phyloP scores from a whole-genome alignment of 2,329 filamentous ascomycete genomes.

The Aspergillus sp. region DNA sequence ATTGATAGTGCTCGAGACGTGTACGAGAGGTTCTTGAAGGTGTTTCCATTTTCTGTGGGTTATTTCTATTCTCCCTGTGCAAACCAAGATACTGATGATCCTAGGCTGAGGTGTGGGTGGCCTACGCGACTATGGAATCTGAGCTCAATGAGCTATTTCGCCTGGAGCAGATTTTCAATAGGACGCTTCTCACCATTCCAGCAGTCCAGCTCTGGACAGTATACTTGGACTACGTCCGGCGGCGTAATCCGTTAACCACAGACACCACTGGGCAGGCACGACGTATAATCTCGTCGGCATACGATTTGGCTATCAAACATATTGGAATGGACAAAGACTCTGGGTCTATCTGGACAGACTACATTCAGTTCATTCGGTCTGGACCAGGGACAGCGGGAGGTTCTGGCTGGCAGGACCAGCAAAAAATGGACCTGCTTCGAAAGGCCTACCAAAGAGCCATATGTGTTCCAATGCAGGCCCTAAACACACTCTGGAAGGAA shows the following conservation, averaged over 20 bases:
- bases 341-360: constrained; percentile 89
- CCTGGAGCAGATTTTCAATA: constrained; percentile 82
- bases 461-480: constrained; percentile 79
- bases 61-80: constrained; percentile 2
- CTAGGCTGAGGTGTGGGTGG: constrained; percentile 89
- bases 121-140: constrained; percentile 87
- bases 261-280: constrained; percentile 78
- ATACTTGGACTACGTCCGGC: constrained; percentile 93
- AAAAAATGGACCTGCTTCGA: constrained; percentile 93
- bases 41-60: constrained; percentile 91
- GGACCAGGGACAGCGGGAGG: constrained; percentile 86
- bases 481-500: constrained; percentile 91
- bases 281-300: constrained; percentile 79
- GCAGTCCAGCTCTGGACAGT: constrained; percentile 89
- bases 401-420: constrained; percentile 90
- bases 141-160: constrained; percentile 79
- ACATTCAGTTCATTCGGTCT: constrained; percentile 88
- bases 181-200: constrained; percentile 76
- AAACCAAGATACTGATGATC: constrained; percentile 38
- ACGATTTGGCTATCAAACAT: constrained; percentile 87
- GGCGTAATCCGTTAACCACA: constrained; percentile 82
- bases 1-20: constrained; percentile 77
- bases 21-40: constrained; percentile 83
- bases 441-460: constrained; percentile 93
- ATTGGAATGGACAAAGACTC: constrained; percentile 92